phyloP scores from a whole-genome alignment of 805 yeast species.

The Zygosaccharomyces bailii region DNA sequence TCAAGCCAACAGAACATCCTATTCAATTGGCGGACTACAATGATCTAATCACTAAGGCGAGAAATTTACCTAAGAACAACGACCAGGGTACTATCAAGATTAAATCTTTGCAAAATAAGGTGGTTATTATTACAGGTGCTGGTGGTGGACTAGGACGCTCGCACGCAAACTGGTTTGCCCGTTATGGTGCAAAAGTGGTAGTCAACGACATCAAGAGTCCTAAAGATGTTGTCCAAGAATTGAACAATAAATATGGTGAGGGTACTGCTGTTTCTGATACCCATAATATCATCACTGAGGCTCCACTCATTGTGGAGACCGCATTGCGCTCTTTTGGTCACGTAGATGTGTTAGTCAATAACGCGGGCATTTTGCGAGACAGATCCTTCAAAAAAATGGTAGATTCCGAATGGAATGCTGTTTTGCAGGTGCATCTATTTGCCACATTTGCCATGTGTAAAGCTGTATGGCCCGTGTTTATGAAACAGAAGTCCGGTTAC shows the following conservation, averaged over 20 bases:
- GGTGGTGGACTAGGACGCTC: constrained; percentile 93
- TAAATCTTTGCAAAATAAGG: constrained; percentile 67
- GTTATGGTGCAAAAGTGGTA: constrained; percentile 91
- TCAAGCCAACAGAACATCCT: constrained; percentile 64
- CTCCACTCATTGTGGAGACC: constrained; percentile 70
- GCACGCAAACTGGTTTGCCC: constrained; percentile 80
- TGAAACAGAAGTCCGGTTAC: constrained; percentile 73
- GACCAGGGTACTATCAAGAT: constrained; percentile 56
- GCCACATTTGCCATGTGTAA: constrained; percentile 81
- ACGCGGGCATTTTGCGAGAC: constrained; percentile 94
- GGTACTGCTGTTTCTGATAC: constrained; percentile 80
- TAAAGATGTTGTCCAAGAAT: constrained; percentile 66
- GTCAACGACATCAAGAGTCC: constrained; percentile 88
- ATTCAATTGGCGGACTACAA: constrained; percentile 66
- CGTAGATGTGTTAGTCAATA: constrained; percentile 81
- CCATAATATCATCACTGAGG: constrained; percentile 75
- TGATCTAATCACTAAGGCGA: constrained; percentile 50
- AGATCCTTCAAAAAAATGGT: constrained; percentile 81
- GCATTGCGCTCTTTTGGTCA: constrained; percentile 76
- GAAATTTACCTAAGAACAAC: constrained; percentile 47
- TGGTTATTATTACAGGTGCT: constrained; percentile 90
- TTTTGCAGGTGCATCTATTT: constrained; percentile 72
- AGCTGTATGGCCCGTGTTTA: constrained; percentile 89
- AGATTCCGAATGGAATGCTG: constrained; percentile 77
- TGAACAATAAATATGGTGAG: constrained; percentile 55